Base-by-base conservation (phyloP, 495 filamentous ascomycete genomes). In the Penicillium robsamsonii region DNA sequence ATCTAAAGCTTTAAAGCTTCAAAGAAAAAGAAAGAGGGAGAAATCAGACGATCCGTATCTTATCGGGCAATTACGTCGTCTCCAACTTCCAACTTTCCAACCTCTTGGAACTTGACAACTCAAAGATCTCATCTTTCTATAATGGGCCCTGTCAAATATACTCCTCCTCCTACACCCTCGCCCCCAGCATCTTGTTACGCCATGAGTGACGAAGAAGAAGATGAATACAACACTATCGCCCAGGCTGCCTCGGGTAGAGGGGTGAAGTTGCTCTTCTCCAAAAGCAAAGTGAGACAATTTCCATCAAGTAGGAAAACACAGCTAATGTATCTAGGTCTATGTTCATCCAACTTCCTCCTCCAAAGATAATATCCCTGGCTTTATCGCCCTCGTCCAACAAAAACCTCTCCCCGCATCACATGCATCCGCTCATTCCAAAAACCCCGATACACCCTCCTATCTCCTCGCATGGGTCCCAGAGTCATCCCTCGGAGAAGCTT, bases 341-440 rank as follows among this genome's bases (percentile, higher is more conserved):
- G 85, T 98, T n/a, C 94, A 98, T 71, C 94, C 95, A 1, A 92
- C 91, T 0, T 87, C 95, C 1, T 94, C 91, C 2, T 79, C 93
- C 7, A 94, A 90, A 76, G 95, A 98, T 73, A 98, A 98, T 58
- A 93, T 98, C 58, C 77, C 90, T n/a, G 94, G 94, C 20, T 98
- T 95, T 63, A 88, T 98, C 57, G 94, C 94, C 27, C 81, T 98
- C 4, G 78, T 98, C 27, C 91, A 97, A 70, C 95, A 97, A 67
- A 97, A 96, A 65, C 80, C 81, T 1, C 29, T 52, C 3, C 46
- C 67, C 40, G n/a, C 47, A 2, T 51, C 61, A 41, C 56, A 52
- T 17, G 60, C 59, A 25, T 48, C 79, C 29, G 78, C 81, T 8
- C 79, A 82, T 17, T 80, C 83, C 2, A 74, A 63, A 30, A 69